Evolutionary conservation across 2,329 filamentous ascomycete species (phyloP).

Genomic region (Dactylellina leptospora): DNA sequence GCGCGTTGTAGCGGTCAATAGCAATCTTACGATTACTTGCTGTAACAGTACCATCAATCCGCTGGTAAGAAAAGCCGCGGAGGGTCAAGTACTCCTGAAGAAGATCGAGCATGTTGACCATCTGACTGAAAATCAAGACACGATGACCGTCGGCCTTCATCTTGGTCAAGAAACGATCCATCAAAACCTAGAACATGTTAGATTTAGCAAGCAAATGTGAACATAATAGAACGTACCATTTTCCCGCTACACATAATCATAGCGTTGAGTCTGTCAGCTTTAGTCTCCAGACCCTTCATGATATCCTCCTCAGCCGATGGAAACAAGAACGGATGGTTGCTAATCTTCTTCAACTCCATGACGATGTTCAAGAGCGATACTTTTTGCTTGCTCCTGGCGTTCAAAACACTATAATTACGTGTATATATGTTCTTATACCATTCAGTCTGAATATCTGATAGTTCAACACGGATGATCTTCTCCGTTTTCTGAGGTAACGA

Average conservation of each 20-base stretch:
- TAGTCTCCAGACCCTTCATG: conserved; percentile 77
- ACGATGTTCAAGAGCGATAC: conserved; percentile 97
- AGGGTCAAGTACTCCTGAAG: conserved; percentile 91
- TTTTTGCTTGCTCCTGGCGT: conserved; percentile 84
- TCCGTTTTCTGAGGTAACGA: conserved; percentile 96
- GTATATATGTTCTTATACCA: conserved; percentile 99
- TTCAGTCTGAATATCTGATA: conserved; percentile 94
- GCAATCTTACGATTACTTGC: conserved; percentile 87
- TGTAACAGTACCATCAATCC: conserved; percentile 92
- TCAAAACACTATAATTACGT: conserved; percentile 92
- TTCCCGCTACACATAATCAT: conserved; percentile 97
- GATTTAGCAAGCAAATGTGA: not conserved
- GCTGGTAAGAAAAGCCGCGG: conserved; percentile 93
- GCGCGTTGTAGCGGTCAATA: conserved; percentile 98
- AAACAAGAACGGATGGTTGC: conserved; percentile 99
- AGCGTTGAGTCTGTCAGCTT: conserved; percentile 89
- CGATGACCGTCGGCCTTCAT: conserved; percentile 92
- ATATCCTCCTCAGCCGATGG: conserved; percentile 91
- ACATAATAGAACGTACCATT: conserved; percentile 74
- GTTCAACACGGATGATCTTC: conserved; percentile 97
- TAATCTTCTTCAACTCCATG: conserved; percentile 99
- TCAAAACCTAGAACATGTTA: conserved; percentile 63
- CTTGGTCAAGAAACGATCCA: conserved; percentile 94
- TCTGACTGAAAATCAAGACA: conserved; percentile 97
- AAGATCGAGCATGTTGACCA: conserved; percentile 99